Evolutionary conservation across 2,329 filamentous ascomycete species (phyloP).

Genomic region (Claviceps pazoutovae): DNA sequence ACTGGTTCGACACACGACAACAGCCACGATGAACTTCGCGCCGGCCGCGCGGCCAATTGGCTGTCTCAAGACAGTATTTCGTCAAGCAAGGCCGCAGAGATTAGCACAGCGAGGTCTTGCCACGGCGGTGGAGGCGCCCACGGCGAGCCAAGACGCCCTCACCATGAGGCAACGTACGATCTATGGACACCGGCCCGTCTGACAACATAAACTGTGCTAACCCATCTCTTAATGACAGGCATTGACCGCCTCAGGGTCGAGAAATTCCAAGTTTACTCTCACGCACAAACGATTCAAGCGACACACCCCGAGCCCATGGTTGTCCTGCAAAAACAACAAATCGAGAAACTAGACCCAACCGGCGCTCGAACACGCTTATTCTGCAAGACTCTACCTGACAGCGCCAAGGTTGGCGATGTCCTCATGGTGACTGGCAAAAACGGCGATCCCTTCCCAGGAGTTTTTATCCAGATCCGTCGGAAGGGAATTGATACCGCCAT

Average conservation of each 20-base stretch:
- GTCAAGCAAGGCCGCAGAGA: slow-evolving; percentile 40
- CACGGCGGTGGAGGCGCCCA: slow-evolving; percentile 17
- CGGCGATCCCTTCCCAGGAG: slow-evolving; percentile 80
- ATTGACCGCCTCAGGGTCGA: slow-evolving; percentile 20
- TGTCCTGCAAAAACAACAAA: slow-evolving; percentile 52
- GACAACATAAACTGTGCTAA: slow-evolving; percentile 6
- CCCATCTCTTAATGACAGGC: slow-evolving; percentile 11
- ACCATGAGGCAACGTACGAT: slow-evolving; percentile 23
- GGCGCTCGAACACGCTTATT: slow-evolving; percentile 75
- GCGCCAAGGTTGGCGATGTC: slow-evolving; percentile 75
- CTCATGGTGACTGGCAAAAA: slow-evolving; percentile 71
- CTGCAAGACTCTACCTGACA: slow-evolving; percentile 60
- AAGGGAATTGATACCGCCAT: slow-evolving; percentile 83
- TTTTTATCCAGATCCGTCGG: slow-evolving; percentile 74
- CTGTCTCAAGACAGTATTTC: slow-evolving; percentile 53
- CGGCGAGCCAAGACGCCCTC: slow-evolving; percentile 14
- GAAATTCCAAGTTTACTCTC: slow-evolving; percentile 39
- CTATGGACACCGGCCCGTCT: slow-evolving; percentile 3
- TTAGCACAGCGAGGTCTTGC: slow-evolving; percentile 32
- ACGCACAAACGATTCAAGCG: slow-evolving; percentile 39
- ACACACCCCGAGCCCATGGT: slow-evolving; percentile 54
- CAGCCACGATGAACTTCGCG: slow-evolving; percentile 43
- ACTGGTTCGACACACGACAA: slow-evolving; percentile 6
- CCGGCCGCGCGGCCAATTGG: slow-evolving; percentile 51
- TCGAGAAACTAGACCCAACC: slow-evolving; percentile 66